These are phyloP conservation scores for Gnetum montanum DNA, from an alignment of 75 land plant genomes.

Conservation along the genomic window DNA sequence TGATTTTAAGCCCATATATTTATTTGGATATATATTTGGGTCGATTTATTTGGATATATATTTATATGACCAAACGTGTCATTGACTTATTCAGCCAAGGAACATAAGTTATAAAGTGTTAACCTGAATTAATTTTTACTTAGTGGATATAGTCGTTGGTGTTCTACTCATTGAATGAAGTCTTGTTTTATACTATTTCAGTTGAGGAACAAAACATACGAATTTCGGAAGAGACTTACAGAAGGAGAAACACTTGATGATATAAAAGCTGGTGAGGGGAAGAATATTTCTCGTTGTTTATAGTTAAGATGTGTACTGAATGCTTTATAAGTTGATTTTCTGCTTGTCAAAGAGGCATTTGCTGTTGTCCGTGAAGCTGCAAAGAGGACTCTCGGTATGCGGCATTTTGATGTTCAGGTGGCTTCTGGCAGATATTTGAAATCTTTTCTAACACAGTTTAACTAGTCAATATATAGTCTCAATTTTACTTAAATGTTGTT, in stretches of 20 bases:
- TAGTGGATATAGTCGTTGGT: no score
- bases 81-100: not conserved
- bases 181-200: conserved; percentile 8
- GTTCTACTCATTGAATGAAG: not conserved
- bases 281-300: not conserved
- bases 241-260: conserved; percentile 74
- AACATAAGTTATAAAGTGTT: not conserved
- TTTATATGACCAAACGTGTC: not conserved
- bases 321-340: not conserved
- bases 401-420: conserved; percentile 99
- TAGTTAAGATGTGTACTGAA: not conserved
- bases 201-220: conserved; percentile 61
- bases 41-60: no score
- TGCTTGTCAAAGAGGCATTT: conserved; percentile 70
- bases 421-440: not conserved
- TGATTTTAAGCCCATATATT: no score
- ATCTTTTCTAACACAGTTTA: not conserved
- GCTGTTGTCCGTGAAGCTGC: conserved; percentile 99
- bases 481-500: not conserved
- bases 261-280: conserved; percentile 77
- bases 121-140: no score
- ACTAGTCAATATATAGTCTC: not conserved
- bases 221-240: conserved; percentile 59
- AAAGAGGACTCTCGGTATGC: conserved; percentile 88
- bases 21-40: no score